These are phyloP conservation scores for Tylopilus sp. DNA, from an alignment of 768 basidiomycete genomes.

Conservation along the genomic window DNA sequence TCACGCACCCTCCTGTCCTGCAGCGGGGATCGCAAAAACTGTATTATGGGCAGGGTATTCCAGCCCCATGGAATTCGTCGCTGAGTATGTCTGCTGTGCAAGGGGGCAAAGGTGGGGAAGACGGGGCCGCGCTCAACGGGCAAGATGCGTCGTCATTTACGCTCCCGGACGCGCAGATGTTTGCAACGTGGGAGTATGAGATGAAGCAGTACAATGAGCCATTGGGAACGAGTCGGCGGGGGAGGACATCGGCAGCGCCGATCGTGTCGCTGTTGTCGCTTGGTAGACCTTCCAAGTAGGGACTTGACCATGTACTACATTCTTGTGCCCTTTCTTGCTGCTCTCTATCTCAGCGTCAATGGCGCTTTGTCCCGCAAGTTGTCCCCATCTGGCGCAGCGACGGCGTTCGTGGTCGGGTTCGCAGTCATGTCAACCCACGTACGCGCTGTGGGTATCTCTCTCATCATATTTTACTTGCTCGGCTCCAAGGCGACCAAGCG, in stretches of 20 bases:
- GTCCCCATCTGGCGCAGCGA: constrained; percentile 68
- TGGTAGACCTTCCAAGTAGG: constrained; percentile 23
- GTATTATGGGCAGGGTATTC: constrained; percentile 37
- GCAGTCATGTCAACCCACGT: constrained; percentile 65
- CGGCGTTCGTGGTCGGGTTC: constrained; percentile 77
- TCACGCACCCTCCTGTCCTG: constrained; percentile 64
- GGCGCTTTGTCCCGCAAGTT: constrained; percentile 74
- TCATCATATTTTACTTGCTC: constrained; percentile 76
- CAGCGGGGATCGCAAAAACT: constrained; percentile 43
- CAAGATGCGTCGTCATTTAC: constrained; percentile 30
- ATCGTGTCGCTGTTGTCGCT: constrained; percentile 21
- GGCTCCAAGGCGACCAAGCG: constrained; percentile 85
- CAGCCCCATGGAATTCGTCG: constrained; percentile 46
- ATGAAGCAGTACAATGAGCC: constrained; percentile 40
- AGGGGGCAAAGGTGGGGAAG: constrained; percentile 26
- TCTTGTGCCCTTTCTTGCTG: constrained; percentile 41
- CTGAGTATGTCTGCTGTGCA: constrained; percentile 8
- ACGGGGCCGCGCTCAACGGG: constrained; percentile 15
- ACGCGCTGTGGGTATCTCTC: constrained; percentile 57
- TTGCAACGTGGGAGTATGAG: constrained; percentile 50
- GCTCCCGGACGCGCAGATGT: constrained; percentile 47
- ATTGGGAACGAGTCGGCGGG: constrained; percentile 29
- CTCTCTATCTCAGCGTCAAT: constrained; percentile 57
- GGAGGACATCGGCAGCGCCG: constrained; percentile 16
- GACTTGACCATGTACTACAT: constrained; percentile 19